Conservation (phyloP, 352 stramenopile species). For the Saprolegnia diclina region DNA sequence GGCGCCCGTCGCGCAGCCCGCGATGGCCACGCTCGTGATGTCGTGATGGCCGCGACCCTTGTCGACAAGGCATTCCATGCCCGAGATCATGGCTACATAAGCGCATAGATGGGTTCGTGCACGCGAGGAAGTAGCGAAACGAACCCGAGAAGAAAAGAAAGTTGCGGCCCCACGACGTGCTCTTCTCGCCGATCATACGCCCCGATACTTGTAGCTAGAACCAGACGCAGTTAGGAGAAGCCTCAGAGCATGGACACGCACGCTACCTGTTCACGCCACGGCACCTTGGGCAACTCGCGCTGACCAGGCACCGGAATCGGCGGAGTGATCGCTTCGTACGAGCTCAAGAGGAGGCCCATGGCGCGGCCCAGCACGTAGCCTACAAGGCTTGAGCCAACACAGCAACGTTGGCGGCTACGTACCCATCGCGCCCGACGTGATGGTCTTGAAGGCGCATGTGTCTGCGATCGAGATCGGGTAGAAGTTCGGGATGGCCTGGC, state of each 20-base stretch:
- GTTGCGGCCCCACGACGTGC: slow-evolving; percentile 81
- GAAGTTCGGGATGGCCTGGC: slow-evolving; percentile 50
- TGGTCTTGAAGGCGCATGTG: slow-evolving; percentile 76
- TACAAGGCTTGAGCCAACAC: slow-evolving; percentile 28
- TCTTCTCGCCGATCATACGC: slow-evolving; percentile 67
- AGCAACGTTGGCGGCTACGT: slow-evolving; percentile 16
- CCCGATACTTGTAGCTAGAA: slow-evolving; percentile 52
- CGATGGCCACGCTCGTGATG: slow-evolving; percentile 91
- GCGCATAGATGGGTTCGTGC: not conserved
- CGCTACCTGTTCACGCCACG: slow-evolving; percentile 64
- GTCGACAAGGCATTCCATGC: slow-evolving; percentile 91
- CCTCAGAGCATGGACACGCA: not conserved
- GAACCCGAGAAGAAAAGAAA: slow-evolving; percentile 80
- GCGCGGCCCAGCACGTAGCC: slow-evolving; percentile 76
- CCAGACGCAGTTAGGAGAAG: not conserved
- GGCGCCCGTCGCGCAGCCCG: slow-evolving; percentile 93
- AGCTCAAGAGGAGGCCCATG: slow-evolving; percentile 72
- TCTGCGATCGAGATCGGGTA: slow-evolving; percentile 72
- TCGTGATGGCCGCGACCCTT: slow-evolving; percentile 93
- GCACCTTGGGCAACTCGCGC: slow-evolving; percentile 70
- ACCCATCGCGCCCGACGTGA: slow-evolving; percentile 74
- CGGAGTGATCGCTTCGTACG: slow-evolving; percentile 81
- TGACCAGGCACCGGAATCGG: slow-evolving; percentile 73
- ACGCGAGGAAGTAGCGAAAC: not conserved
- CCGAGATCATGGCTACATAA: slow-evolving; percentile 88